Evolutionary conservation across 805 yeast species (phyloP), one percentile per base, ranked within the genome.

Genomic region (Cyberlindnera mississippiensis): DNA sequence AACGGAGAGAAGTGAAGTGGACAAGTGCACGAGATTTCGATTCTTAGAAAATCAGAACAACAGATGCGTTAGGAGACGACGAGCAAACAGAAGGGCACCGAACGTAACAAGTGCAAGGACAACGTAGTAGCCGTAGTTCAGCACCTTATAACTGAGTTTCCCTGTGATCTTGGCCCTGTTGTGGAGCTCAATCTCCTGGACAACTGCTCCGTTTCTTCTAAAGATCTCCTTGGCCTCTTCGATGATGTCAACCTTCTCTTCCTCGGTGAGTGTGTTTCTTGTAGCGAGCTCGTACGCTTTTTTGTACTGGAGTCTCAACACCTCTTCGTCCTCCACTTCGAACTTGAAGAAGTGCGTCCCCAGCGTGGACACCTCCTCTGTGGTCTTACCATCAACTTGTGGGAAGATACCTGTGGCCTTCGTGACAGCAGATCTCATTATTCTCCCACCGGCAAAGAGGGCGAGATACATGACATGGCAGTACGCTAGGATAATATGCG

Each of bases 391-490:
- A 41, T 76, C 76, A 35, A 81, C 75, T 51, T 81, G 80, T 9
- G 95, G 95, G 71, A 85, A 84, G 42, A 85, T 62, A 2, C 89
- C 86, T 6, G 82, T 66, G 18, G 88, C 81, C 54, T 73, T 76
- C 38, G 80, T 68, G 22, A 86, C 63, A 14, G 80, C 75, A 0
- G 89, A 79, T 45, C 82, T 68, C 77, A 87, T 72, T 27, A 86
- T 69, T 48, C 80, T 71, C 14, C 95, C 95, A 38, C 96, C 96
- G 2, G 95, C 95, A 66, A 86, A 86, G 38, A 86, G 71, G 0
- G 93, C 95, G 56, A 86, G 66, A 63, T 86, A 86, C 78, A 86
- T 73, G 36, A 85, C 93, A 59, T 86, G 96, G 67, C 87, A 77
- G 61, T 86, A 86, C 5, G 95, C 93, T 35, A 86, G 67, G 28